Conservation (phyloP, 768 basidiomycete species). For the Strobilomyces dryophilus region DNA sequence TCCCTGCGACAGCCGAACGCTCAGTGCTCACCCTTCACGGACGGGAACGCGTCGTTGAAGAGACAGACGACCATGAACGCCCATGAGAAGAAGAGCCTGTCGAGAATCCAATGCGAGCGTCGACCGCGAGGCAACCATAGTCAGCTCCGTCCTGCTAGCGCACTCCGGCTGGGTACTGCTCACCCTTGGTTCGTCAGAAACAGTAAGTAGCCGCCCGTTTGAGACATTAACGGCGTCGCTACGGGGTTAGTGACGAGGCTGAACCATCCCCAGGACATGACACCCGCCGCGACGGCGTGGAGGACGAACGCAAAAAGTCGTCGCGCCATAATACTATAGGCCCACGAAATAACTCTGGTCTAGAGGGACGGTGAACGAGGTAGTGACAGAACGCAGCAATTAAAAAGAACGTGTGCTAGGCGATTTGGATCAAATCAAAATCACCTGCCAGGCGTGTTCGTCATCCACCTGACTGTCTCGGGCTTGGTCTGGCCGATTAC, state of each 20-base stretch:
- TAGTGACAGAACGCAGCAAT: neutral
- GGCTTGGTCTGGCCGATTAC: neutral
- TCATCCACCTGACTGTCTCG: neutral
- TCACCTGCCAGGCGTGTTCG: neutral
- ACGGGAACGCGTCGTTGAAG: slow-evolving; percentile 38
- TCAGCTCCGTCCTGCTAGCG: neutral
- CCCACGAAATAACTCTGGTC: too few relatives aligned
- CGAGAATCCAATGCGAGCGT: neutral
- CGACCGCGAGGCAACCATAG: neutral
- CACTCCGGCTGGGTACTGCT: neutral
- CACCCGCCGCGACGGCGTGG: slow-evolving; percentile 28
- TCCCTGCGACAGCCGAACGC: neutral
- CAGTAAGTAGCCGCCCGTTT: slow-evolving; percentile 63
- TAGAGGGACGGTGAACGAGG: too few relatives aligned
- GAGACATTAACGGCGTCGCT: slow-evolving; percentile 32
- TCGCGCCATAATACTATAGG: slow-evolving; percentile 5
- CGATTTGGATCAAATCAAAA: neutral
- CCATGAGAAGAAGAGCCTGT: slow-evolving; percentile 34
- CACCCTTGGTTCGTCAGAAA: slow-evolving; percentile 78
- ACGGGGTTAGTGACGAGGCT: slow-evolving; percentile 14
- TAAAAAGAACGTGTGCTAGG: neutral
- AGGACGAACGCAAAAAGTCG: slow-evolving; percentile 21
- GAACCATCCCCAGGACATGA: slow-evolving; percentile 38
- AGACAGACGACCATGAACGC: slow-evolving; percentile 39
- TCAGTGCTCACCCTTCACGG: slow-evolving; percentile 29